Evolutionary conservation across 495 filamentous ascomycete species (phyloP), one percentile per base, ranked within the genome.

Genomic region (Aspergillus indologenus): DNA sequence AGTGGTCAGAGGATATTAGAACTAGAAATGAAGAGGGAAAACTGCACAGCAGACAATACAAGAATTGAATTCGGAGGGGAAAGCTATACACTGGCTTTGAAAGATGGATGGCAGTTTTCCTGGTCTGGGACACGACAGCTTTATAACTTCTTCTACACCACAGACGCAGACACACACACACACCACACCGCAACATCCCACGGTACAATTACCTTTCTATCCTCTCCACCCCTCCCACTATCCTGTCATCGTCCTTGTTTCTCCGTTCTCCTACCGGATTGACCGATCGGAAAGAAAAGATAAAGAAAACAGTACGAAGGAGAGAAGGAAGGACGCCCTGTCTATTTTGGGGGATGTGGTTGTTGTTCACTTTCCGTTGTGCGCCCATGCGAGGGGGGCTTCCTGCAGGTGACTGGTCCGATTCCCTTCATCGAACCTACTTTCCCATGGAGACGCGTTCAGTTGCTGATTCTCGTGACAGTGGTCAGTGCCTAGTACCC

Each of bases 331-430:
- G 52, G 44, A 24, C 2, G 5, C 34, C 2, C 4, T 46, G 48
- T 50, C 42, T 56, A 53, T 42, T 64, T 49, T 34, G 54, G 57
- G 53, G 24, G 34, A 14, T 8, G 34, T 4, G 5, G 34, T 17
- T 20, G 48, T 50, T 40, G 46, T 26, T n/a, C 34, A 53, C 61
- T 47, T 4, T 51, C 51, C 50, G 49, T 57, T 49, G 57, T 56
- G 57, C 53, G 42, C 59, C 20, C 44, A 67, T 57, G 65, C 65
- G 61, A 67, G 65, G 65, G 60, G 65, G 40, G 12, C 9, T 29
- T 29, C 12, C 46, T n/a, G 31, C 55, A 67, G 58, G 47, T 64
- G 59, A 62, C 54, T 58, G 61, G 58, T 64, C 61, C 45, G 45
- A 49, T 45, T 46, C 26, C 18, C 55, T 44, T 21, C 29, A 12